phyloP scores from a whole-genome alignment of 1,284 basidiomycete genomes.

The Marasmius sp. region DNA sequence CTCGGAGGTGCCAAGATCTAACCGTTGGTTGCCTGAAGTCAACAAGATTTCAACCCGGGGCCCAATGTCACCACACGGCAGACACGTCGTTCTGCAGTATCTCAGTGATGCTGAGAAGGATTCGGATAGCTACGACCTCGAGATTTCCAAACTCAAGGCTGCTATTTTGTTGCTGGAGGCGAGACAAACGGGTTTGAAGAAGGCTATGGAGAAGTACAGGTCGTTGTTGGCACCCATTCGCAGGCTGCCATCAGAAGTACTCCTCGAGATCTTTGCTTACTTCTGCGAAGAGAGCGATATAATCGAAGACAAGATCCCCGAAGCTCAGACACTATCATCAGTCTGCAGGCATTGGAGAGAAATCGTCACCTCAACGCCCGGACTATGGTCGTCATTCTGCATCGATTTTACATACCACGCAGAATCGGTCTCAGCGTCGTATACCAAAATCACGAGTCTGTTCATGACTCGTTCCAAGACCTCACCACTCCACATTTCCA shows the following conservation, averaged over 20 bases:
- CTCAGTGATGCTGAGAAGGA: neutral
- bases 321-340: neutral
- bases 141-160: neutral
- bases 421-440: neutral
- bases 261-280: neutral
- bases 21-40: too few species aligned
- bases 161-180: neutral
- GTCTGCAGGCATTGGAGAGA: neutral
- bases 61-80: neutral
- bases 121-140: neutral
- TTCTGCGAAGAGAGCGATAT: neutral
- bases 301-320: neutral
- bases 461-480: neutral
- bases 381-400: neutral
- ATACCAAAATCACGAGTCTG: neutral
- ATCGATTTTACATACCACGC: neutral
- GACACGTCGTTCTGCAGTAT: neutral
- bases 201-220: neutral
- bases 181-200: neutral
- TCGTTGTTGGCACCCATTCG: neutral
- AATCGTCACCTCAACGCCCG: neutral
- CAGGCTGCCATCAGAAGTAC: neutral
- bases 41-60: neutral
- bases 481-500: too few species aligned
- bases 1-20: too few species aligned